phyloP scores from a whole-genome alignment of 768 basidiomycete species.

The Clathrus columnatus region DNA sequence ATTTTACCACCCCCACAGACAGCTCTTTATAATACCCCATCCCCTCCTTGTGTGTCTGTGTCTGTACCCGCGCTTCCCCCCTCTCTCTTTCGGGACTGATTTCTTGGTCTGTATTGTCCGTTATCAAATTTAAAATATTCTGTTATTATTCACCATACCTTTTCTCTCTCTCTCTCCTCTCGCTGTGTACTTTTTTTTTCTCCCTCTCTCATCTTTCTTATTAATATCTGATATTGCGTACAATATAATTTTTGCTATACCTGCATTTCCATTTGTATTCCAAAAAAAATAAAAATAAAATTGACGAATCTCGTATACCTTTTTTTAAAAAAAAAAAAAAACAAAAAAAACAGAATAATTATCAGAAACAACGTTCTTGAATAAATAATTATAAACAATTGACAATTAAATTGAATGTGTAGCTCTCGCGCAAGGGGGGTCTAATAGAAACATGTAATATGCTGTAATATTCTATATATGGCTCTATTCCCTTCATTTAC shows the following conservation, averaged over 20 bases:
- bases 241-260: neutral
- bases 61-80: neutral
- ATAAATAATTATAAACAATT: too few relatives aligned
- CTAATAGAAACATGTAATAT: neutral
- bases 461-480: neutral
- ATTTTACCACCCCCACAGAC: constrained; percentile 1
- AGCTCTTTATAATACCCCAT: neutral
- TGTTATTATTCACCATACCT: neutral
- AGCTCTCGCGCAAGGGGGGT: too few relatives aligned
- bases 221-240: neutral
- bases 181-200: neutral
- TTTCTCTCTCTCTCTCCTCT: neutral
- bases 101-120: too few relatives aligned
- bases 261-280: neutral
- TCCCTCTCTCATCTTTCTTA: neutral
- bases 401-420: too few relatives aligned
- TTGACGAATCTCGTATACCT: neutral
- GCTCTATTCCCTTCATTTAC: constrained; percentile 15
- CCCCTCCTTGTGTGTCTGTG: neutral
- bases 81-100: too few relatives aligned
- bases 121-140: neutral
- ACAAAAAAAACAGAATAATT: too few relatives aligned
- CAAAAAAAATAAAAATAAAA: too few relatives aligned
- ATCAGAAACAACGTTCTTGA: too few relatives aligned
- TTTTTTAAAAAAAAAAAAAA: neutral